Evolutionary conservation across 2,329 filamentous ascomycete genomes (phyloP).

Genomic region (Talaromyces marneffei): DNA sequence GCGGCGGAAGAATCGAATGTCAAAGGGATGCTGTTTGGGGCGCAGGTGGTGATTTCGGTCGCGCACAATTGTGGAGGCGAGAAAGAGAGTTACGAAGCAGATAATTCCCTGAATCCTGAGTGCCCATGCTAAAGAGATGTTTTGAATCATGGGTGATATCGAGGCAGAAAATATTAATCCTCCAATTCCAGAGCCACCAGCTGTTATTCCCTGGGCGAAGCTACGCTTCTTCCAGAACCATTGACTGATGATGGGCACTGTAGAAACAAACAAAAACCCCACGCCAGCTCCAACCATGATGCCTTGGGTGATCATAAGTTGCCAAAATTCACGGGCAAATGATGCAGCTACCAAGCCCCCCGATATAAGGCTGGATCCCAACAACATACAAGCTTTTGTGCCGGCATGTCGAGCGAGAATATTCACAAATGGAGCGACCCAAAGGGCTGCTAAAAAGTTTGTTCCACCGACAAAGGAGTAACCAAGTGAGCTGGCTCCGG

Average conservation of each 20-base stretch:
- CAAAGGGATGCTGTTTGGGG: not conserved
- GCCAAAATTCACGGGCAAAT: not conserved
- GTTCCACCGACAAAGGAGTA: not conserved
- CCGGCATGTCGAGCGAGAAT: not conserved
- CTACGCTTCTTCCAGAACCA: constrained; percentile 1
- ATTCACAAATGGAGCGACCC: not conserved
- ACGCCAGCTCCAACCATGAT: not conserved
- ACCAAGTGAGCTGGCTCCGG: not conserved
- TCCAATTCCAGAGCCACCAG: not conserved
- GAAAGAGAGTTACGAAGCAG: not conserved
- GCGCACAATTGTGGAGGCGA: not conserved
- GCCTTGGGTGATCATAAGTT: not conserved
- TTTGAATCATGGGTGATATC: not conserved
- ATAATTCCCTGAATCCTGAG: not conserved
- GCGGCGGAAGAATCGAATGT: not conserved
- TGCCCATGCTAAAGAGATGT: not conserved
- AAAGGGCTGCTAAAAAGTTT: not conserved
- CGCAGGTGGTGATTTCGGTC: not conserved
- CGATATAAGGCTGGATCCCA: not conserved
- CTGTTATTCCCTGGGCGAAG: not conserved
- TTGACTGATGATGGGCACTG: not conserved
- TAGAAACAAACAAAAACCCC: not conserved
- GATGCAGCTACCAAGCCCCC: not conserved
- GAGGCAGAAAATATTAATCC: not conserved
- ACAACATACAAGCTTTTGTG: not conserved